phyloP scores from a whole-genome alignment of 768 basidiomycete species.

The Udeniomyces megalosporus region DNA sequence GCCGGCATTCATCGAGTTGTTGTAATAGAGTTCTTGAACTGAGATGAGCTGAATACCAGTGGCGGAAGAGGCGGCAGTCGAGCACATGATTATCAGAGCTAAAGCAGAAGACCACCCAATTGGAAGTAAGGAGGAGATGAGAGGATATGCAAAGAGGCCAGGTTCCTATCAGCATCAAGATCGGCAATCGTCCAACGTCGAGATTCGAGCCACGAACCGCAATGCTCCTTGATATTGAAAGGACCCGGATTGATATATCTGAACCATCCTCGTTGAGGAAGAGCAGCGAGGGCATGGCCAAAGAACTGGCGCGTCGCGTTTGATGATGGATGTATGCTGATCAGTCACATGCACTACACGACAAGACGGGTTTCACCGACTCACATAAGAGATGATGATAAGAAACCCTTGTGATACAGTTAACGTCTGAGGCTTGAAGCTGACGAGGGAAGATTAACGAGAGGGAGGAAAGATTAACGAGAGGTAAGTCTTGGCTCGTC shows the following conservation, averaged over 20 bases:
- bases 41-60: conserved; percentile 30
- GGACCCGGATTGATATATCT: conserved; percentile 26
- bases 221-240: conserved; percentile 29
- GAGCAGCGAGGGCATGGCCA: conserved; percentile 11
- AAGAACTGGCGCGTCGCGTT: conserved; percentile 5
- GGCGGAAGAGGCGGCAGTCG: conserved; percentile 27
- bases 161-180: background rate
- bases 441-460: conserved; percentile 27
- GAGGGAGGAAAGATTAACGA: conserved; percentile 13
- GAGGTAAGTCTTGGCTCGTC: background rate
- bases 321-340: background rate
- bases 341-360: too few species aligned
- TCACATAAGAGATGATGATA: conserved; percentile 24
- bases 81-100: conserved; percentile 25
- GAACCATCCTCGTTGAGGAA: conserved; percentile 21
- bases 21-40: conserved; percentile 21
- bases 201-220: conserved; percentile 12
- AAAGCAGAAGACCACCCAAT: background rate
- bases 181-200: background rate
- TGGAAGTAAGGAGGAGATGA: background rate
- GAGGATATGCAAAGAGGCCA: background rate
- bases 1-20: conserved; percentile 19
- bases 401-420: conserved; percentile 27
- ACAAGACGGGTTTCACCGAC: too few species aligned
- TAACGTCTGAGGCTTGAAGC: conserved; percentile 30